Evolutionary conservation across 257 asterid species (phyloP), one percentile per base, ranked within the genome.

Genomic region (Euphrasia confusa): DNA sequence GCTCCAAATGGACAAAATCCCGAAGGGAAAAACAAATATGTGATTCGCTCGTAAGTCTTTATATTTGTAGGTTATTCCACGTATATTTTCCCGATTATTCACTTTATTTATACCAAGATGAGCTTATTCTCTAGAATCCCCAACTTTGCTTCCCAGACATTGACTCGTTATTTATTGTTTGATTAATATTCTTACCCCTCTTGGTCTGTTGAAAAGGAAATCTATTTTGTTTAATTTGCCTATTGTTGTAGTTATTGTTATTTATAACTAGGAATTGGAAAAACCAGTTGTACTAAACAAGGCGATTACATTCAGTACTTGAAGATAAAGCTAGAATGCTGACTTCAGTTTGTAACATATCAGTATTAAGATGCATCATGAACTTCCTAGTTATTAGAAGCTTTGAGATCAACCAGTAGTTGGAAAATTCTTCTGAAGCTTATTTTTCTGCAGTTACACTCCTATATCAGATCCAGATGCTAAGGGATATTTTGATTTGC

Each of bases 391-490:
- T 63, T 50, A 71, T 54, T 64, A 53, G 49, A 30, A 45, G 60
- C 67, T 65, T 56, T 58, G 65, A 35, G 39, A 63, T 67, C 62
- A 35, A 54, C 40, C 8, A 3, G 50, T 47, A 35, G 48, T 63
- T n/a, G 21, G 39, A 42, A 40, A 64, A 58, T 70, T 66, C 74
- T 68, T 70, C 74, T 69, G 56, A 73, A 54, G 32, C 63, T 58
- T 40, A 9, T 69, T 66, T 32, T 65, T 84, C 65, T 87, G 74
- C 92, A 91, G 98, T 58, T 92, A 92, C 78, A 92, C 98, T 66
- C 98, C 98, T 61, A 83, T 92, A 74, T 92, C 98, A 47, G 95
- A 89, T 80, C 95, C 95, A 55, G 84, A 81, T 50, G 82, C 87
- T 49, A 83, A 83, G 75, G 98, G 98, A 69, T 79, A 77, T 79